Evolutionary conservation across 805 yeast species (phyloP).

Genomic region (Ogataea dorogensis): DNA sequence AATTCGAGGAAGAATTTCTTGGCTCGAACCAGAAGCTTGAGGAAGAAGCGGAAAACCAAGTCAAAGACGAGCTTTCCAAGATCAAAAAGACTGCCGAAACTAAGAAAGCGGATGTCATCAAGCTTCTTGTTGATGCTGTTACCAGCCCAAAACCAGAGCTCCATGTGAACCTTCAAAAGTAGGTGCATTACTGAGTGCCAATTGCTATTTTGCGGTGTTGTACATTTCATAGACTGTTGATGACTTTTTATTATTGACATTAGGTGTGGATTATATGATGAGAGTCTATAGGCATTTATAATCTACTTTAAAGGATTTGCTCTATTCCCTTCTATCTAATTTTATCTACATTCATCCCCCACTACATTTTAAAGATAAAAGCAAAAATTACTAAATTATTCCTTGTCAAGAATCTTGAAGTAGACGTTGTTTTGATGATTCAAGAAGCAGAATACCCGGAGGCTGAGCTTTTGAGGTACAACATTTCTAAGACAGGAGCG

Average conservation of each 20-base stretch:
- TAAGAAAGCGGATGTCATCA: constrained; percentile 67
- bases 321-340: no score
- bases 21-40: constrained; percentile 77
- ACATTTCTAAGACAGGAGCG: constrained; percentile 1
- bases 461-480: constrained; percentile 29
- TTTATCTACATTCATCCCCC: no score
- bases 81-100: constrained; percentile 62
- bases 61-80: constrained; percentile 64
- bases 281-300: no score
- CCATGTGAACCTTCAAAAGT: constrained; percentile 54
- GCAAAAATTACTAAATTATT: no score
- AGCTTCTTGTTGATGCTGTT: constrained; percentile 76
- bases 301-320: not conserved
- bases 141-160: constrained; percentile 76
- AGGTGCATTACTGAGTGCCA: no score
- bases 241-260: no score
- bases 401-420: no score
- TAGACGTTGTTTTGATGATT: no score
- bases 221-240: no score
- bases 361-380: no score
- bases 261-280: no score
- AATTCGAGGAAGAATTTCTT: constrained; percentile 67
- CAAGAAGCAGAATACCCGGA: constrained; percentile 33
- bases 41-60: constrained; percentile 72
- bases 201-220: no score